These are phyloP conservation scores for Claviceps africana DNA, from an alignment of 2,329 filamentous ascomycete genomes.

Conservation along the genomic window DNA sequence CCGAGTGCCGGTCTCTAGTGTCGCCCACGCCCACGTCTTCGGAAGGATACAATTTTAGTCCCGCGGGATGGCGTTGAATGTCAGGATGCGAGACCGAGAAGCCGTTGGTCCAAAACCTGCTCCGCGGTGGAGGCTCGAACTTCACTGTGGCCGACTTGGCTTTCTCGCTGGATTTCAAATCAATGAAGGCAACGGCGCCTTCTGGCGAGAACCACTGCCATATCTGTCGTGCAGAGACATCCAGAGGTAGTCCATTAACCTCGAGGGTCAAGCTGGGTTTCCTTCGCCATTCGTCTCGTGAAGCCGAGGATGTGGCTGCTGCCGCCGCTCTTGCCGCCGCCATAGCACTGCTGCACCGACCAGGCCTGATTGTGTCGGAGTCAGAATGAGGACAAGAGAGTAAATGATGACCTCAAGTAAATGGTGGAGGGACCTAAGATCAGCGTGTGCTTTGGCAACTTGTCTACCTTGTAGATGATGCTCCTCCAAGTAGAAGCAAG, in stretches of 20 bases:
- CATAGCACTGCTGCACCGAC: neutral
- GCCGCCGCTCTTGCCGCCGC: neutral
- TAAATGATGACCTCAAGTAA: neutral
- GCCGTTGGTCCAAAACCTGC: conserved; percentile 35
- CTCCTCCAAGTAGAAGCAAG: neutral
- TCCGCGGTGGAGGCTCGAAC: conserved; percentile 43
- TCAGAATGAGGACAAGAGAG: neutral
- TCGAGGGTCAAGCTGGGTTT: conserved; percentile 21
- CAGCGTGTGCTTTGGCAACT: neutral
- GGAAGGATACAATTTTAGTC: conserved; percentile 10
- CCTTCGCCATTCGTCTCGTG: conserved; percentile 15
- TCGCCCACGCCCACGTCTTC: neutral
- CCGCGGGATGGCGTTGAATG: conserved; percentile 7
- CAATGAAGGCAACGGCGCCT: conserved; percentile 41
- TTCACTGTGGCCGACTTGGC: conserved; percentile 28
- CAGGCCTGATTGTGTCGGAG: neutral
- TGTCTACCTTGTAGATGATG: neutral
- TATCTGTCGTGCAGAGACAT: conserved; percentile 29
- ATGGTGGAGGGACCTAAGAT: neutral
- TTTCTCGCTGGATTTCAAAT: conserved; percentile 23
- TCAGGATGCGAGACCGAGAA: conserved; percentile 15
- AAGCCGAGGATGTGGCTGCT: neutral
- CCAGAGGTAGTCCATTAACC: conserved; percentile 20
- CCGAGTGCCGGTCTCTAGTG: neutral
- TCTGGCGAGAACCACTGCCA: conserved; percentile 36